Percentiles rank a stretch among this genome's conserved stretches.
These are phyloP conservation scores for Talaromyces sp. DNA, from an alignment of 2,329 filamentous ascomycete genomes.

Conservation along the genomic window DNA sequence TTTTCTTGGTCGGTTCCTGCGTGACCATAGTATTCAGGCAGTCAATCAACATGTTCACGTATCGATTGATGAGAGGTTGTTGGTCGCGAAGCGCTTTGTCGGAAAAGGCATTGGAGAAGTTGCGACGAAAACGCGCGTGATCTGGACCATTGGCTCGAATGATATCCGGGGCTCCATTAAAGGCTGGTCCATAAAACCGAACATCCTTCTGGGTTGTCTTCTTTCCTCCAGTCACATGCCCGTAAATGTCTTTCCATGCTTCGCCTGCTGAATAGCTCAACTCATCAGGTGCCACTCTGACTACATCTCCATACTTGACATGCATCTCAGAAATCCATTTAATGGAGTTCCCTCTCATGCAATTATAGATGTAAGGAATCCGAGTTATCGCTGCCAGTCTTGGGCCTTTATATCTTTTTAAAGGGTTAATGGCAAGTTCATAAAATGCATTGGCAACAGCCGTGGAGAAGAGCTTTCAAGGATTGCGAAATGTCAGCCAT, in stretches of 20 bases:
- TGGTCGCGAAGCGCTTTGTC: not conserved
- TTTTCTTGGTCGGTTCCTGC: not conserved
- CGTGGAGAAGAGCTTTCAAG: too few species aligned
- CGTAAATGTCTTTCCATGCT: constrained; percentile 7
- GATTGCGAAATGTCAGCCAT: too few species aligned
- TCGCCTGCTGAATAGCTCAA: not conserved
- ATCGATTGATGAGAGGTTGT: not conserved
- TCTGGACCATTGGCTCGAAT: not conserved
- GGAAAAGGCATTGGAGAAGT: constrained; percentile 6
- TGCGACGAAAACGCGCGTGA: constrained; percentile 1
- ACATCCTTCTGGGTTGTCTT: not conserved
- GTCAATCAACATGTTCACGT: constrained; percentile 3
- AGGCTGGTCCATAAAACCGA: not conserved
- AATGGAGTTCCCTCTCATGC: not conserved
- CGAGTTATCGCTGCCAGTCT: not conserved
- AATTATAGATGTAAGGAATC: not conserved
- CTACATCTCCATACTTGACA: not conserved
- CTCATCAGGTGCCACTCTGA: constrained; percentile 7
- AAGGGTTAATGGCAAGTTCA: not conserved
- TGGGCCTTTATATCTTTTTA: not conserved
- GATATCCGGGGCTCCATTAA: constrained; percentile 3
- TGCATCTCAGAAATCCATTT: not conserved
- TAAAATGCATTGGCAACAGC: not conserved
- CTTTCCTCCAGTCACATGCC: not conserved
- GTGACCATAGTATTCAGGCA: not conserved